Percentiles rank a stretch among this genome's conserved stretches.
phyloP scores from a whole-genome alignment of 2,329 filamentous ascomycete species.

The Didymella segeticola region DNA sequence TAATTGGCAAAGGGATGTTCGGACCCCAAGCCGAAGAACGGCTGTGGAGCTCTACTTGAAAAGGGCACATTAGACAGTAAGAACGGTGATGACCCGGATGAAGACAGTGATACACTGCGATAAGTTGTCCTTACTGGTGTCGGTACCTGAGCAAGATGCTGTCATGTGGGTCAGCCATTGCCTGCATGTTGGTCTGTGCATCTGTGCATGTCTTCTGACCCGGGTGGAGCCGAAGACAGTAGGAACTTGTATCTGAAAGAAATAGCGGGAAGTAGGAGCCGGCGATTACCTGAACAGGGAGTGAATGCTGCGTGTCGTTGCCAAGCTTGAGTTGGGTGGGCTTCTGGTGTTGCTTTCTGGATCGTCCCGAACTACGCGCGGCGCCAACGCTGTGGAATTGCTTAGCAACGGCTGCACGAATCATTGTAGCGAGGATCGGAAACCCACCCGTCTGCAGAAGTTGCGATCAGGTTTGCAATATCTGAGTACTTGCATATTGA shows the following conservation, averaged over 20 bases:
- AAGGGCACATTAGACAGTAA: slow-evolving; percentile 77
- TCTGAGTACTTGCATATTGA: slow-evolving; percentile 77
- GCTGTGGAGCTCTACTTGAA: slow-evolving; percentile 72
- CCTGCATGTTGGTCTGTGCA: slow-evolving; percentile 10
- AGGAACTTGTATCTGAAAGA: no score
- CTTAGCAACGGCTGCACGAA: slow-evolving; percentile 31
- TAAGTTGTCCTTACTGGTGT: slow-evolving; percentile 39
- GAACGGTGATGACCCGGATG: slow-evolving; percentile 54
- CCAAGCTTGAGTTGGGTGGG: slow-evolving; percentile 30
- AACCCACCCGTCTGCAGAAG: slow-evolving; percentile 63
- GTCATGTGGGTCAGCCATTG: slow-evolving; percentile 23
- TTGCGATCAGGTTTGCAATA: slow-evolving; percentile 73
- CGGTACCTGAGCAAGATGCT: slow-evolving; percentile 33
- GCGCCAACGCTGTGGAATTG: slow-evolving; percentile 32
- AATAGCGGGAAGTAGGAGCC: slow-evolving; percentile 22
- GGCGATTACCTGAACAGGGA: slow-evolving; percentile 39
- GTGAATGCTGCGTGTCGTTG: slow-evolving; percentile 29
- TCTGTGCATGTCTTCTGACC: not conserved
- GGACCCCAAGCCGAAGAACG: slow-evolving; percentile 80
- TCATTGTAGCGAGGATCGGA: not conserved
- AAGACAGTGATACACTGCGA: slow-evolving; percentile 46
- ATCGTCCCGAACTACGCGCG: slow-evolving; percentile 32
- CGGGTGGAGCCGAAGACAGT: slow-evolving; percentile 6
- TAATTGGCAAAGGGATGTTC: slow-evolving; percentile 85
- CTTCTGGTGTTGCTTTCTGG: slow-evolving; percentile 41